Evolutionary conservation across 1,284 basidiomycete species (phyloP), one percentile per base, ranked within the genome.

Genomic region (Bjerkandera adusta): DNA sequence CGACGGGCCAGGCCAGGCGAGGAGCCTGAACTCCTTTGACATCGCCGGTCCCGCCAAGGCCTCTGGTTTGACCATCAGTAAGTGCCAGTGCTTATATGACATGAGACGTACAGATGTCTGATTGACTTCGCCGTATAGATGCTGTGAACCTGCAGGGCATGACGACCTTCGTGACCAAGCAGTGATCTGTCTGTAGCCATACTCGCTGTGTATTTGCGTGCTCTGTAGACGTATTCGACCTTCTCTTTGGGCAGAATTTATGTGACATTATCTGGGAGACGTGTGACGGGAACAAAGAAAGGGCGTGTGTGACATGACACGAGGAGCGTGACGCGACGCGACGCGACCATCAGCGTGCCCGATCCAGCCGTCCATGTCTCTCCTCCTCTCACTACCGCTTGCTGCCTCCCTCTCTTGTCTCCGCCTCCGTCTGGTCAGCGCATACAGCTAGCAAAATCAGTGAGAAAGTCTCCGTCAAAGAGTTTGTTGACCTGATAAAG

Each of bases 1-100:
- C 22, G 44, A 55, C 12, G 61, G 47, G 12, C 55, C 58, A 4
- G 62, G 57, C 5, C 43, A 64, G 25, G 59, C 61, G 10, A 48
- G 33, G 22, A 49, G 36, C 18, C 45, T 62, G 27, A 58, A 59
- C 38, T 36, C 51, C 5, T 56, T 60, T 43, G 40, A 54, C 45
- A 42, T 58, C 32, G 46, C 45, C 6, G 50, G 39, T 11, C 47
- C 36, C 4, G 50, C 49, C 8, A 43, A 44, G 22, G 27, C 30
- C 7, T 25, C 43, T 8, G 50, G 53, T 18, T 38, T 58, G 13
- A 36, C 48, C 4, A 43, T 58, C 44, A 50, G 51, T 54, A 42
- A 10, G 56, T 72, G n/a, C n/a, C n/a, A n/a, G n/a, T n/a, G n/a
- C n/a, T n/a, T n/a, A n/a, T n/a, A n/a, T n/a, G n/a, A n/a, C n/a